Base-by-base conservation (phyloP, 257 asterid species). In the Pogostemon cablin region DNA sequence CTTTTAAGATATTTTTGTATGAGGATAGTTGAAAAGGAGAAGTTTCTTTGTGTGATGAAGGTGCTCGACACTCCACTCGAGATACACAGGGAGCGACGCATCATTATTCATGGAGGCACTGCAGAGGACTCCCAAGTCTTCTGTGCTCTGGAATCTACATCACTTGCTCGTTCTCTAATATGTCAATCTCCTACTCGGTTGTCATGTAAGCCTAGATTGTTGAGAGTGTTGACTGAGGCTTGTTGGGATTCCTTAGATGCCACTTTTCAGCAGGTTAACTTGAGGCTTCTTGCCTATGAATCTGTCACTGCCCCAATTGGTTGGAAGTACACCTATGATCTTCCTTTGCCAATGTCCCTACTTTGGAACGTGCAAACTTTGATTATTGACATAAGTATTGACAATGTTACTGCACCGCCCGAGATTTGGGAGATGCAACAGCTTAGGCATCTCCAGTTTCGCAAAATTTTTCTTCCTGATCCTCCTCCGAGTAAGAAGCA, bases 321-420 rank as follows among this genome's bases (percentile, higher is more conserved):
- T 7, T 2, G 55, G 53, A 38, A 15, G 7, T 7, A 4, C n/a
- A 9, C 5, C 1, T 43, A 63, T 2, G 10, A 11, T 35, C 59
- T 62, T 10, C 65, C 65, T 53, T 42, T 50, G 1, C 43, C 69
- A 62, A 46, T 72, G 38, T 72, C 65, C 32, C 56, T 11, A 15
- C 65, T 72, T 25, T 72, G 77, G 77, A 72, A 63, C 42, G n/a
- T 72, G 42, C 71, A 72, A 2, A 63, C 77, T 8, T 20, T 62
- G 34, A 20, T 62, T 40, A 38, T 67, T 11, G 54, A 44, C 42
- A 52, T 41, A 38, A 53, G 50, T 17, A 41, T 37, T 15, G 62
- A 67, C 5, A 3, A 3, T 11, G 35, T 62, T 20, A 12, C n/a
- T 25, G 71, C 47, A 11, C 76, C 70, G 9, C 4, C 56, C 5